Base-by-base conservation (phyloP, 805 yeast species). In the Ogataea nitratoaversa region DNA sequence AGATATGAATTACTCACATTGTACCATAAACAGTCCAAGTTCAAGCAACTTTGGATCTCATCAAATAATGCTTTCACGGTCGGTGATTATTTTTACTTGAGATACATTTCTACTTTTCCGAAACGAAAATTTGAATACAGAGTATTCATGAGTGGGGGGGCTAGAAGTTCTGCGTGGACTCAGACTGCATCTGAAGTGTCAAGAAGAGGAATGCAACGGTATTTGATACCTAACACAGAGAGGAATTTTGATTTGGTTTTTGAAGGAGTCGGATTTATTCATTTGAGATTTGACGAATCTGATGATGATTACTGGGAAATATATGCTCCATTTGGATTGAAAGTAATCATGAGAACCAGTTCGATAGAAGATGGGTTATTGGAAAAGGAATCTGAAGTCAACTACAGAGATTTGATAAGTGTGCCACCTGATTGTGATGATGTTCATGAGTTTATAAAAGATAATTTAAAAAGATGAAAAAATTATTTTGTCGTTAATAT, bases 211-310 rank as follows among this genome's bases (percentile, higher is more conserved):
- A 34, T 39, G 17, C 29, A 30, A 32, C 36, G 35, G 18, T 40
- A 35, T 25, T 5, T 30, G 16, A 22, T 49, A 8, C 47, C 51
- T 3, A 41, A 36, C 12, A 30, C 37, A 19, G 29, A 28, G 8
- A 30, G 42, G 13, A 31, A 28, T 11, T 17, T 41, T 17, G 54
- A 52, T 25, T 28, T 52, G 11, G 38, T 50, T 4, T 17, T 52
- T 5, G 37, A 48, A 30, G 48, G 49, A 20, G 28, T 50, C 2
- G 56, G 56, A 4, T 44, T 32, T 8, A 30, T 51, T 4, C 42
- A 44, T 31, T 20, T 51, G 6, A 39, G 37, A 9, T 27, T 30
- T 8, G 27, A 29, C 22, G 7, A 8, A 11, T 23, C 25, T 8
- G 18, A 19, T 3, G 11, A 43, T 6, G 30, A 36, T 18, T 24